phyloP scores from a whole-genome alignment of 2,329 filamentous ascomycete species.

The Venturia carpophila region DNA sequence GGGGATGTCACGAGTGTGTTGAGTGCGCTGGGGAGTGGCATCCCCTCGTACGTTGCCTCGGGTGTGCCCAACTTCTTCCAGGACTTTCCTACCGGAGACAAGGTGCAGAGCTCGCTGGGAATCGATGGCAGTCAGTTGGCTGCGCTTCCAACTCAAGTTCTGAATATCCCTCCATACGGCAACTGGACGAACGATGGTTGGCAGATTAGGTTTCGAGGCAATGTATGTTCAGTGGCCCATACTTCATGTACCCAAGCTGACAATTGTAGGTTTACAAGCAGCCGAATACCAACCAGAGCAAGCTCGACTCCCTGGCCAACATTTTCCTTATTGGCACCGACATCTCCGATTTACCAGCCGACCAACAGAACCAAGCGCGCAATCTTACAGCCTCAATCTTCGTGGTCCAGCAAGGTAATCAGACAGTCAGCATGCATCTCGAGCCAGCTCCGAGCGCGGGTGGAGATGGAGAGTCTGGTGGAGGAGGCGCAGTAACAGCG shows the following conservation, averaged over 20 bases:
- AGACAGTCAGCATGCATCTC: conserved; percentile 57
- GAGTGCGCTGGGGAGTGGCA: conserved; percentile 23
- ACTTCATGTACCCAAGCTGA: not conserved
- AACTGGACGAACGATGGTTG: conserved; percentile 73
- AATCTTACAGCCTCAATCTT: conserved; percentile 68
- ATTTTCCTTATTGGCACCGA: conserved; percentile 60
- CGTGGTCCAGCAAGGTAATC: conserved; percentile 62
- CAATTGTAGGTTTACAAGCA: conserved; percentile 55
- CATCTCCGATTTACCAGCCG: conserved; percentile 50
- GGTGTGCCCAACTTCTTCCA: conserved; percentile 61
- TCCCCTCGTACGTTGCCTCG: conserved; percentile 54
- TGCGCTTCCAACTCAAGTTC: conserved; percentile 58
- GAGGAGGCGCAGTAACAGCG: conserved; percentile 44
- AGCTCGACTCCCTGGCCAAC: conserved; percentile 61
- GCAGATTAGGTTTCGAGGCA: conserved; percentile 69
- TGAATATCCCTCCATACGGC: conserved; percentile 60
- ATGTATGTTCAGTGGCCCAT: conserved; percentile 33
- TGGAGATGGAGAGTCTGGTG: conserved; percentile 40
- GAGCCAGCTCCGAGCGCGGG: conserved; percentile 51
- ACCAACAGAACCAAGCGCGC: conserved; percentile 58
- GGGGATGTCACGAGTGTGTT: conserved; percentile 35
- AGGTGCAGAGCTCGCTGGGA: conserved; percentile 54
- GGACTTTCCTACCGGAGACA: conserved; percentile 53
- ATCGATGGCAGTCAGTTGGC: conserved; percentile 51
- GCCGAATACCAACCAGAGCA: conserved; percentile 57